Evolutionary conservation across 345 rosid genomes (phyloP), one percentile per base, ranked within the genome.

Genomic region (Lumnitzera littorea): DNA sequence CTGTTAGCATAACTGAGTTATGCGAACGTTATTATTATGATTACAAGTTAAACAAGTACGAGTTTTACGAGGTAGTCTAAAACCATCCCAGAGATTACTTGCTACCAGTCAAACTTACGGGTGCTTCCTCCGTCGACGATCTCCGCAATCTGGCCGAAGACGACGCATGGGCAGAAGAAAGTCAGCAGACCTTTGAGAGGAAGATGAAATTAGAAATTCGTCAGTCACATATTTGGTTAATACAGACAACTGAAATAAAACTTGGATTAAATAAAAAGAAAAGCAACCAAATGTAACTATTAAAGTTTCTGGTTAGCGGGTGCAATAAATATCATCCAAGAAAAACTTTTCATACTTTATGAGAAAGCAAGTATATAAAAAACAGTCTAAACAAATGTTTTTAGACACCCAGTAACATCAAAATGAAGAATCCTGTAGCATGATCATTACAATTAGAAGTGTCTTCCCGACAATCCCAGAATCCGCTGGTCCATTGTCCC

Each of bases 401-500:
- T 20, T 20, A 20, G 20, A 20, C 20, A 20, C 20, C 20, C 20
- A 20, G 20, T 20, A 20, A 20, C 20, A 20, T 20, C 20, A 20
- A 20, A 20, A 20, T 20, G 20, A 20, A 20, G n/a, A 59, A 17
- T 4, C n/a, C n/a, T 11, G 55, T n/a, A n/a, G 24, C 20, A 11
- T 6, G 41, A 53, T 57, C 47, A 60, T 76, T 80, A 86, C 89
- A 86, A 50, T 78, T 78, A 47, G 57, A 62, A 41, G 70, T 66
- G 70, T 84, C 86, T 36, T 80, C 75, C 60, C 73, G 60, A 58
- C 91, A 82, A 61, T 84, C 80, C 58, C 62, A 82, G 58, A 84
- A 53, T 25, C 79, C 84, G 10, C 80, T 79, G 7, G 91, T 74
- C 87, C 91, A 84, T 62, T 72, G 74, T 51, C 82, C 84, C 46